phyloP scores from a whole-genome alignment of 495 filamentous ascomycete genomes.

The Xylaria venustula region DNA sequence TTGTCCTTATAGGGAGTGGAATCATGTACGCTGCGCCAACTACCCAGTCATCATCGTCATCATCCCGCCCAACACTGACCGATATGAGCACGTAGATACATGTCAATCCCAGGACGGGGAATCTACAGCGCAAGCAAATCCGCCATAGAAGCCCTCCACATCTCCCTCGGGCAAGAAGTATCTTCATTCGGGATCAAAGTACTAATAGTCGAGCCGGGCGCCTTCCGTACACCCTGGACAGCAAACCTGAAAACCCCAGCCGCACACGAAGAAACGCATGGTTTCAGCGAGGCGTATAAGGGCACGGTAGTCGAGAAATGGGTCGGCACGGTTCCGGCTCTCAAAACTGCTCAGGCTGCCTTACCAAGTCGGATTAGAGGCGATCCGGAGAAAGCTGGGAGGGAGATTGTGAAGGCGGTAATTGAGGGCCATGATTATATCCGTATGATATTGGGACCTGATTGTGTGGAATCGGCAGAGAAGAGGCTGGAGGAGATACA shows the following conservation, averaged over 20 bases:
- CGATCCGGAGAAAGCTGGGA: conserved; percentile 42
- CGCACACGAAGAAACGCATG: conserved; percentile 22
- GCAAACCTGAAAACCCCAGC: conserved; percentile 11
- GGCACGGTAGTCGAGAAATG: conserved; percentile 15
- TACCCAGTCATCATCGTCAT: conserved; percentile 23
- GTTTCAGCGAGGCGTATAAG: conserved; percentile 14
- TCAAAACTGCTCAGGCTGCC: not conserved
- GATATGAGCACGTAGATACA: conserved; percentile 4
- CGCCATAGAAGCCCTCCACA: conserved; percentile 39
- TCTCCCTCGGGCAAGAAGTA: conserved; percentile 39
- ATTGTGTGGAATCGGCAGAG: not conserved
- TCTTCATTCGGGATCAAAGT: conserved; percentile 44
- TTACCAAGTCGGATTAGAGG: conserved; percentile 20
- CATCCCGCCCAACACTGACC: not conserved
- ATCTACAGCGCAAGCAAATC: conserved; percentile 44
- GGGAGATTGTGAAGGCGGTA: conserved; percentile 38
- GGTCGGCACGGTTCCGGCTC: not conserved
- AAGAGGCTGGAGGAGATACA: not conserved
- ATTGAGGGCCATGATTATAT: conserved; percentile 11
- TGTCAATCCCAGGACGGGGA: conserved; percentile 22
- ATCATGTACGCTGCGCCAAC: conserved; percentile 41
- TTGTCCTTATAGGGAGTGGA: conserved; percentile 45
- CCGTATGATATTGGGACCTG: conserved; percentile 7
- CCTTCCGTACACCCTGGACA: conserved; percentile 34
- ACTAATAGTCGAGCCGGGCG: conserved; percentile 48